phyloP scores from a whole-genome alignment of 2,329 filamentous ascomycete genomes.

The Magnaporthiopsis poae region DNA sequence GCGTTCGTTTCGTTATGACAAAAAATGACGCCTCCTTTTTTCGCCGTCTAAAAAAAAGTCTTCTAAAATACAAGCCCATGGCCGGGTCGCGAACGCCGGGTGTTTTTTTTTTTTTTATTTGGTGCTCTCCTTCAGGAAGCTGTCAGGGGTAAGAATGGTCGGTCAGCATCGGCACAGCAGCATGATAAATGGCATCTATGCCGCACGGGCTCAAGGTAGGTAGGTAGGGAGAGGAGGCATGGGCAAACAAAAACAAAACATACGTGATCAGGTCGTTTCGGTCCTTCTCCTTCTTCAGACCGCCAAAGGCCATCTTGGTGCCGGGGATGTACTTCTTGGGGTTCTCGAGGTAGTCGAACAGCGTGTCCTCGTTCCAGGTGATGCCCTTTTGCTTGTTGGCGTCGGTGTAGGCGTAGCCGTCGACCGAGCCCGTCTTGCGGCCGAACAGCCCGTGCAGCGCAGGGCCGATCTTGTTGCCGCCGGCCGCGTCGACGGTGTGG shows the following conservation, averaged over 20 bases:
- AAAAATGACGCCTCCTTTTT: constrained; percentile 2
- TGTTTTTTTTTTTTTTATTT: constrained; percentile 37
- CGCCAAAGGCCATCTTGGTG: constrained; percentile 99
- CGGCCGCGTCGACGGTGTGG: constrained; percentile 85
- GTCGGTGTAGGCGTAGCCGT: constrained; percentile 94
- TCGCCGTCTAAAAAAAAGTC: neutral
- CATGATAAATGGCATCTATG: too few species aligned
- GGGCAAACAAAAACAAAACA: constrained; percentile 25
- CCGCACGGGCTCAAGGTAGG: too few species aligned
- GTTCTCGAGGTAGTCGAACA: constrained; percentile 99
- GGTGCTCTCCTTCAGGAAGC: constrained; percentile 61
- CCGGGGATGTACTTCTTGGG: constrained; percentile 99
- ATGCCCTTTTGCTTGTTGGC: constrained; percentile 98
- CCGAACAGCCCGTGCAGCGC: constrained; percentile 96
- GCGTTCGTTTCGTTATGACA: neutral
- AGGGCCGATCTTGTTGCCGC: constrained; percentile 96
- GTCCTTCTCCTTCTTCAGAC: constrained; percentile 99
- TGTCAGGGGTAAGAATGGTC: constrained; percentile 18
- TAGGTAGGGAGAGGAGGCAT: too few species aligned
- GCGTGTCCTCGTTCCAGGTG: constrained; percentile 72
- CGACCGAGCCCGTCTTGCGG: constrained; percentile 83
- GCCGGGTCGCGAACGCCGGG: neutral
- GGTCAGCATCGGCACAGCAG: constrained; percentile 6
- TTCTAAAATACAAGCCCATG: constrained; percentile 7
- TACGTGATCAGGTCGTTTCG: constrained; percentile 97